phyloP scores from a whole-genome alignment of 2,329 filamentous ascomycete species.

The Colletotrichum lupini region DNA sequence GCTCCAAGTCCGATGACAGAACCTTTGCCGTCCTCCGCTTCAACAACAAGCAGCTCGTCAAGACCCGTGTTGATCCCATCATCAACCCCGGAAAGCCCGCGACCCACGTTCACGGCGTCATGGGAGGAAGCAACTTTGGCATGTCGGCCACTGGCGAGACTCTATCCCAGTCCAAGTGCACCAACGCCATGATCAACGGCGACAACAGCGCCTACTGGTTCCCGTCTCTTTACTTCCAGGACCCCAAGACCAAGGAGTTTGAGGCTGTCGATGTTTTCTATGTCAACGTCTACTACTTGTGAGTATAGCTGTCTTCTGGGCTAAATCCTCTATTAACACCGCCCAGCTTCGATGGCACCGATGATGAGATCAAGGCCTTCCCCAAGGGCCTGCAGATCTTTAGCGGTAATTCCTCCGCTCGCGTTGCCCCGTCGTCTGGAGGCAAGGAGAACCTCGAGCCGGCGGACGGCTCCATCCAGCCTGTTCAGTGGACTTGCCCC shows the following conservation, averaged over 20 bases:
- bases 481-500: constrained; percentile 71
- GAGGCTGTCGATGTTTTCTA: constrained; percentile 77
- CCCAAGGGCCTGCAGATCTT: constrained; percentile 78
- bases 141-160: constrained; percentile 70
- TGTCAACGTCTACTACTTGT: constrained; percentile 83
- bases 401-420: constrained; percentile 69
- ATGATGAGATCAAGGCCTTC: constrained; percentile 76
- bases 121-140: constrained; percentile 77
- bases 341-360: constrained; percentile 66
- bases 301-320: constrained; percentile 39
- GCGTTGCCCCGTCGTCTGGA: constrained; percentile 65
- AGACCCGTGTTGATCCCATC: constrained; percentile 75
- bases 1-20: constrained; percentile 54
- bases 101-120: constrained; percentile 75
- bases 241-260: constrained; percentile 71
- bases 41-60: constrained; percentile 72
- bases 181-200: constrained; percentile 74
- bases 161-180: constrained; percentile 73
- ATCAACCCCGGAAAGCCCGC: constrained; percentile 69
- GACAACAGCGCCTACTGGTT: constrained; percentile 85
- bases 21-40: constrained; percentile 79
- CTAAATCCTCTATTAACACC: constrained; percentile 41
- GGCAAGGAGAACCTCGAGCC: constrained; percentile 63
- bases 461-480: constrained; percentile 61
- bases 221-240: constrained; percentile 75